Percentiles rank a stretch among this genome's conserved stretches.
Evolutionary conservation across 306 rosid genomes (phyloP).

Genomic region (Hippophae gyantsensis): DNA sequence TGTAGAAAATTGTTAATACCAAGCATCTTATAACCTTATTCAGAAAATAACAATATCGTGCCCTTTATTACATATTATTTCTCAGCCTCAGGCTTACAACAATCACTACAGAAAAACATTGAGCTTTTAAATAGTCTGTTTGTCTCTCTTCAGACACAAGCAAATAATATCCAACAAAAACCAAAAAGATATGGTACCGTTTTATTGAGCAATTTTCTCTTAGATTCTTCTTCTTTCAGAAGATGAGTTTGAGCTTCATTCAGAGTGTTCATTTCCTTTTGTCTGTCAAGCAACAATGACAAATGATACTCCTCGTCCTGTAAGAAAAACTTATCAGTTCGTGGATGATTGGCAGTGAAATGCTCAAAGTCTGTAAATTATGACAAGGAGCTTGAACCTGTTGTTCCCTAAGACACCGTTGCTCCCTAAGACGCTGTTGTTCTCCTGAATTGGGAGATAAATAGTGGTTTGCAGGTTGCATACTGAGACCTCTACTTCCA

Average conservation of each 20-base stretch:
- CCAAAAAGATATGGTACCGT: conserved; percentile 20
- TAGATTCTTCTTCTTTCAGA: conserved; percentile 22
- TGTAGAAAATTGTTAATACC: no score
- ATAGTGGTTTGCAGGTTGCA: conserved; percentile 14
- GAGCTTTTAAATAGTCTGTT: neutral
- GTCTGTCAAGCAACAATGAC: conserved; percentile 40
- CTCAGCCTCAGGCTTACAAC: no score
- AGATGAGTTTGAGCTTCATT: conserved; percentile 31
- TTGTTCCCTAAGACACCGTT: conserved; percentile 19
- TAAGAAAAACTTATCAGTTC: conserved; percentile 18
- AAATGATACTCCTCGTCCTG: conserved; percentile 53
- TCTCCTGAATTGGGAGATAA: conserved; percentile 25
- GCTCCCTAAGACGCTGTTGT: conserved; percentile 25
- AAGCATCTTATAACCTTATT: no score
- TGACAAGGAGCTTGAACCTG: conserved; percentile 42
- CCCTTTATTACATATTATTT: no score
- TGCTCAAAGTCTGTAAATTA: neutral
- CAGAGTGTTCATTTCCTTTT: conserved; percentile 32
- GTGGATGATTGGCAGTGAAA: neutral
- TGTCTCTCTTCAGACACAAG: conserved; percentile 4
- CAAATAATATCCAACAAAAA: conserved; percentile 6
- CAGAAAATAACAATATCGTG: no score
- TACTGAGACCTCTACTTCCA: conserved; percentile 22
- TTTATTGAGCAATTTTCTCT: conserved; percentile 21
- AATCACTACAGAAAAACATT: no score